These are phyloP conservation scores for Myxozyma melibiosi DNA, from an alignment of 805 yeast genomes.

Conservation along the genomic window DNA sequence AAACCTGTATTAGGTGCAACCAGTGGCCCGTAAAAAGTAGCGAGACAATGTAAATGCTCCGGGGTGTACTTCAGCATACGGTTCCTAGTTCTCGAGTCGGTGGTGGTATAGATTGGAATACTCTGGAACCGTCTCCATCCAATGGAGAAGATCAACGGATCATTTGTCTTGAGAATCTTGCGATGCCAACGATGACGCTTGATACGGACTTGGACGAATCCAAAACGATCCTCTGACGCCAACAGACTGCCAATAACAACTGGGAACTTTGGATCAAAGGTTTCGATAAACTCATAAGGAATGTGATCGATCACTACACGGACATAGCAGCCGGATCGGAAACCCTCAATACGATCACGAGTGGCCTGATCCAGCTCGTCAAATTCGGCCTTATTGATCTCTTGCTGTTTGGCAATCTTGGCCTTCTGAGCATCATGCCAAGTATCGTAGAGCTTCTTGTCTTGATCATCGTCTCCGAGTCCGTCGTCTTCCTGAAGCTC, in stretches of 20 bases:
- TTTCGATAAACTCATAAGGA: conserved; percentile 88
- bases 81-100: conserved; percentile 96
- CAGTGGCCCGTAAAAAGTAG: conserved; percentile 94
- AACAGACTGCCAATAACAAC: conserved; percentile 87
- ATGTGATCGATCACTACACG: conserved; percentile 77
- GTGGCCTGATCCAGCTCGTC: conserved; percentile 74
- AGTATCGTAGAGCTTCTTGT: conserved; percentile 80
- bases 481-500: conserved; percentile 56
- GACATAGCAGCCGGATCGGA: conserved; percentile 90
- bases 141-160: conserved; percentile 86
- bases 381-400: conserved; percentile 74
- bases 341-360: conserved; percentile 85
- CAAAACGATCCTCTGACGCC: conserved; percentile 89
- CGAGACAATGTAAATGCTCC: conserved; percentile 95
- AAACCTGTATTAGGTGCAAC: conserved; percentile 98
- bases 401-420: conserved; percentile 93
- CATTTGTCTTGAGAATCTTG: conserved; percentile 90
- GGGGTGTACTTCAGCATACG: conserved; percentile 98
- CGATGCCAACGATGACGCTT: conserved; percentile 99
- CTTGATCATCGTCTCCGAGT: conserved; percentile 78
- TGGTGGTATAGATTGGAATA: conserved; percentile 89
- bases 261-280: conserved; percentile 84
- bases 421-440: conserved; percentile 98
- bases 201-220: conserved; percentile 86
- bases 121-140: conserved; percentile 99